Conservation (phyloP, 2,329 filamentous ascomycete genomes). For the Eutypella sp. region DNA sequence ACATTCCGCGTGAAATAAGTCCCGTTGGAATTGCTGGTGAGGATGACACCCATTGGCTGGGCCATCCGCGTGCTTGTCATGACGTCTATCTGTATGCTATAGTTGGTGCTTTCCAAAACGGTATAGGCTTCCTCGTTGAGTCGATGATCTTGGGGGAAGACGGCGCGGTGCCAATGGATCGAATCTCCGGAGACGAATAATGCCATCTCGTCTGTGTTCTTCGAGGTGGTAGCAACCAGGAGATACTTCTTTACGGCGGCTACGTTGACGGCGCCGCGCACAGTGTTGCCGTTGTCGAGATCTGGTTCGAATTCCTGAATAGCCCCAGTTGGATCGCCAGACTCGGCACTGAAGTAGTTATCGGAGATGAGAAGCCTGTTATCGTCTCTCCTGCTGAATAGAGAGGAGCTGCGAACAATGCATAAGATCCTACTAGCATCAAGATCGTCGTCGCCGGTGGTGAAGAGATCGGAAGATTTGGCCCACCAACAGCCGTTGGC, state of each 20-base stretch:
- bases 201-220: conserved; percentile 82
- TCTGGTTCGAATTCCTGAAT: conserved; percentile 68
- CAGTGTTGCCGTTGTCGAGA: conserved; percentile 66
- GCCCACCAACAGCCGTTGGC: conserved; percentile 85
- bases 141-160: conserved; percentile 78
- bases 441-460: conserved; percentile 58
- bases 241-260: conserved; percentile 83
- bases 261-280: conserved; percentile 75
- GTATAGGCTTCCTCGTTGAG: conserved; percentile 86
- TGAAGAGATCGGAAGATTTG: conserved; percentile 68
- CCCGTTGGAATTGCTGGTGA: conserved; percentile 95
- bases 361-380: conserved; percentile 78
- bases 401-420: conserved; percentile 63
- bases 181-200: conserved; percentile 86
- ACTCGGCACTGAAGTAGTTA: conserved; percentile 66
- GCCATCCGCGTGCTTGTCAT: conserved; percentile 61
- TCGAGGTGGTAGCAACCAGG: conserved; percentile 74
- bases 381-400: conserved; percentile 66
- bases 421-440: conserved; percentile 74
- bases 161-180: conserved; percentile 80
- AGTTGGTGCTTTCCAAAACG: conserved; percentile 90
- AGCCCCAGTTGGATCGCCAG: conserved; percentile 35
- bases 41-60: conserved; percentile 77
- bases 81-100: conserved; percentile 96
- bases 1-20: conserved; percentile 92